A percentile compares a stretch with the other conserved stretches of the same genome.
Conservation (phyloP, 306 rosid genomes). For the Amphicarpaea edgeworthii region DNA sequence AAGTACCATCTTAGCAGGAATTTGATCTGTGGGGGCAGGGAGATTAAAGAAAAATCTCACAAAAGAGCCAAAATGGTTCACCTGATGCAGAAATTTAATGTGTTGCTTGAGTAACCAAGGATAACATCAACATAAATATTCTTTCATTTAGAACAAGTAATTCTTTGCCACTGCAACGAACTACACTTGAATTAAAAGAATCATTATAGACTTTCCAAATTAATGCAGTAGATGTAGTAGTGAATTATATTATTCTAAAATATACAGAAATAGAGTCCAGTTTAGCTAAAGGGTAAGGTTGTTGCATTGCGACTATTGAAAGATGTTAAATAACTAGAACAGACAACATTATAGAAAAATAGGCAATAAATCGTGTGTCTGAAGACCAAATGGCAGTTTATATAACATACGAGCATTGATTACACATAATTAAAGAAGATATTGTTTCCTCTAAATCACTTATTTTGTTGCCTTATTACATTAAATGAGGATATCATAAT, state of each 20-base stretch:
- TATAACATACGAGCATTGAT: too few relatives aligned
- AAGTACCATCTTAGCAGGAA: constrained; percentile 85
- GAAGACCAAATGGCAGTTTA: too few relatives aligned
- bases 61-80: constrained; percentile 92
- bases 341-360: too few relatives aligned
- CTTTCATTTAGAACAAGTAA: constrained; percentile 28
- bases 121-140: constrained; percentile 23
- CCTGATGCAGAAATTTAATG: constrained; percentile 56
- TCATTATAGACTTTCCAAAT: constrained; percentile 21
- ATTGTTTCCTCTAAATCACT: too few relatives aligned
- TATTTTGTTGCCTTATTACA: too few relatives aligned
- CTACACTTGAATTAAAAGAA: constrained; percentile 10
- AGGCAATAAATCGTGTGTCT: too few relatives aligned
- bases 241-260: constrained; percentile 12
- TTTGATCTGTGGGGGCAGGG: constrained; percentile 82
- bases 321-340: too few relatives aligned
- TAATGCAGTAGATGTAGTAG: not conserved
- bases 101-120: constrained; percentile 43
- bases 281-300: not conserved
- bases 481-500: too few relatives aligned
- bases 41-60: constrained; percentile 93
- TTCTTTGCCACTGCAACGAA: constrained; percentile 30
- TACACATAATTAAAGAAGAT: too few relatives aligned
- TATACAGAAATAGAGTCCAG: not conserved
- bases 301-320: not conserved